Evolutionary conservation across 139 green algal genomes (phyloP).

Genomic region (Haematococcus lacustris): DNA sequence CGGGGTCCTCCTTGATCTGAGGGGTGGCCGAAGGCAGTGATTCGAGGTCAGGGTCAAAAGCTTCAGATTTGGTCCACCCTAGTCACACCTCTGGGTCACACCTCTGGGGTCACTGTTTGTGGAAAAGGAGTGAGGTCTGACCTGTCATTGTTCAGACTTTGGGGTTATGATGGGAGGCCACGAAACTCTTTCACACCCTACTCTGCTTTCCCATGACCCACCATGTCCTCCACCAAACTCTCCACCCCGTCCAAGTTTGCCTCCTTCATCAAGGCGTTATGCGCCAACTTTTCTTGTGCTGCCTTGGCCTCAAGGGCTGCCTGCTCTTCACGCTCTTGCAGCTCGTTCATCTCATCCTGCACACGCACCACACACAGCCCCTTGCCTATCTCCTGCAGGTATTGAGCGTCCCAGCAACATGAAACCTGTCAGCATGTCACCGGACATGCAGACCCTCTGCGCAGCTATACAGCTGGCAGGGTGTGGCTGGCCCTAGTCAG

Average conservation of each 20-base stretch:
- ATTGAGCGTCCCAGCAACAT: neutral
- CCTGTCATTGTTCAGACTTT: neutral
- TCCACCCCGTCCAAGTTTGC: constrained; percentile 68
- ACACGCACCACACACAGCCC: constrained; percentile 16
- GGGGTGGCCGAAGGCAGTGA: neutral
- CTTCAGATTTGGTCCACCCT: neutral
- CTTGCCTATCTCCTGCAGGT: neutral
- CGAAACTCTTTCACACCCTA: neutral
- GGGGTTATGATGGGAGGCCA: neutral
- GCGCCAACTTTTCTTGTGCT: constrained; percentile 29
- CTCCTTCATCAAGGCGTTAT: constrained; percentile 44
- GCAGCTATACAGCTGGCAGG: neutral
- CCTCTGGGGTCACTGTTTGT: neutral
- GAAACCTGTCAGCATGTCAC: neutral
- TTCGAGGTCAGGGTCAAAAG: neutral
- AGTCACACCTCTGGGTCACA: neutral
- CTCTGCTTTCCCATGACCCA: neutral
- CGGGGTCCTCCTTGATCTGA: constrained; percentile 41
- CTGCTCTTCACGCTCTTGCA: constrained; percentile 64
- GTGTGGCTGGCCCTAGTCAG: neutral
- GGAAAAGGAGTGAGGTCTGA: neutral
- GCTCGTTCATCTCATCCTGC: constrained; percentile 71
- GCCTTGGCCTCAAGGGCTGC: constrained; percentile 39
- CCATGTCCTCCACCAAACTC: constrained; percentile 64
- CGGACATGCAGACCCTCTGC: too few species aligned